phyloP scores from a whole-genome alignment of 352 stramenopile species.

The Globisporangium lucens region DNA sequence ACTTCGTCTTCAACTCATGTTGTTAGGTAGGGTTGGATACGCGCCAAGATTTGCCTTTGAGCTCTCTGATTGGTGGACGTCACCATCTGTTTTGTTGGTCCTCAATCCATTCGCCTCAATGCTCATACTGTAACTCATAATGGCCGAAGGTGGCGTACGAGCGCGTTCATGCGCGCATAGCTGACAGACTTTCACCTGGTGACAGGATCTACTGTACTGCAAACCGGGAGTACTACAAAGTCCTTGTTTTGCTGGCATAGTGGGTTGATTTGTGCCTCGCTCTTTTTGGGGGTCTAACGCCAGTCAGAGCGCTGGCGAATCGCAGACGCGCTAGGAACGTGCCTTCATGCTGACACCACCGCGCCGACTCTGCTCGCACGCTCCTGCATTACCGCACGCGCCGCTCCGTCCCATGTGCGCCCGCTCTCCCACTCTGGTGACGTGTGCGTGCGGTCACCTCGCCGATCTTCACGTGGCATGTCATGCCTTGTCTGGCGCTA shows the following conservation, averaged over 20 bases:
- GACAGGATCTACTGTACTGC: neutral
- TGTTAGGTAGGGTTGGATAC: no score
- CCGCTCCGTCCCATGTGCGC: slow-evolving; percentile 4
- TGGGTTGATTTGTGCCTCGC: neutral
- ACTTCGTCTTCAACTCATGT: no score
- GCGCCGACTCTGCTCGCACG: neutral
- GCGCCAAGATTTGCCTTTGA: no score
- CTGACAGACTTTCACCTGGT: no score
- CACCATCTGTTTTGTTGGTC: no score
- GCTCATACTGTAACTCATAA: no score
- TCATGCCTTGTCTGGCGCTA: neutral
- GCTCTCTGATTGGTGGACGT: no score
- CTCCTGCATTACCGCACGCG: neutral
- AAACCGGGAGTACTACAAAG: neutral
- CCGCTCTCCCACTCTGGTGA: slow-evolving; percentile 5
- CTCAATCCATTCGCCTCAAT: no score
- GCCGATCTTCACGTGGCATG: neutral
- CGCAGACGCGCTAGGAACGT: slow-evolving; percentile 12
- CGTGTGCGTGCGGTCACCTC: neutral
- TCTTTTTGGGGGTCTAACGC: neutral
- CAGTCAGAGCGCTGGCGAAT: neutral
- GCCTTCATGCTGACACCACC: neutral
- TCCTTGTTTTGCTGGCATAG: neutral
- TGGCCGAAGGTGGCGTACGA: no score
- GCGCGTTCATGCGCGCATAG: no score